These are phyloP conservation scores for Oenanthe sinensis DNA, from an alignment of 129 eudicot species.

Conservation along the genomic window DNA sequence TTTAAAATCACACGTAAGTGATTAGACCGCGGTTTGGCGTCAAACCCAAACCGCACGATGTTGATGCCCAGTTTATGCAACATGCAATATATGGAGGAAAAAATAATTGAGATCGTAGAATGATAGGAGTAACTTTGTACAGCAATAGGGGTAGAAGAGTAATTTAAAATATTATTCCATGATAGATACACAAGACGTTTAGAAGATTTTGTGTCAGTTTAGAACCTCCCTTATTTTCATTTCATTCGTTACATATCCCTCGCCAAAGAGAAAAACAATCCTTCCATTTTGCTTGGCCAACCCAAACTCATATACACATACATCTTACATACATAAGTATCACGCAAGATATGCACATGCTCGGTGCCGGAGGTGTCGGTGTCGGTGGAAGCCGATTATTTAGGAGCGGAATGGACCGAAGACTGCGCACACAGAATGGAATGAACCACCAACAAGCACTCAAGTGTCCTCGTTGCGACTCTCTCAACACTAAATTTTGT, in stretches of 20 bases:
- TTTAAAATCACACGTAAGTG: too few species aligned
- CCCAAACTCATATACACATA: too few species aligned
- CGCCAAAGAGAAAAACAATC: too few species aligned
- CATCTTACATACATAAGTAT: too few species aligned
- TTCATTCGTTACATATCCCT: too few species aligned
- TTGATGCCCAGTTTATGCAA: too few species aligned
- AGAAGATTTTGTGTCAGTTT: neutral
- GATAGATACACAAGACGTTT: neutral
- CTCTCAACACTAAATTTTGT: constrained; percentile 73
- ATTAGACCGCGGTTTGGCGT: too few species aligned
- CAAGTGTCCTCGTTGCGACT: constrained; percentile 85
- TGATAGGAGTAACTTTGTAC: neutral
- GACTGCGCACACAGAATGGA: constrained; percentile 39
- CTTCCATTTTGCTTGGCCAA: neutral
- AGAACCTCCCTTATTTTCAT: neutral
- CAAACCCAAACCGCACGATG: too few species aligned
- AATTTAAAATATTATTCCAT: too few species aligned
- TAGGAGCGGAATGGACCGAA: constrained; percentile 27
- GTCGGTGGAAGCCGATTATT: neutral
- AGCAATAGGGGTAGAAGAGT: neutral
- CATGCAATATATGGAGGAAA: neutral
- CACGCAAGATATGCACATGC: neutral
- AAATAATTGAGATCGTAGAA: neutral
- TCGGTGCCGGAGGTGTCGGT: constrained; percentile 11
- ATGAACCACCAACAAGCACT: constrained; percentile 38